Base-by-base conservation (phyloP, 148 eudicot genomes). In the Simmondsia chinensis region DNA sequence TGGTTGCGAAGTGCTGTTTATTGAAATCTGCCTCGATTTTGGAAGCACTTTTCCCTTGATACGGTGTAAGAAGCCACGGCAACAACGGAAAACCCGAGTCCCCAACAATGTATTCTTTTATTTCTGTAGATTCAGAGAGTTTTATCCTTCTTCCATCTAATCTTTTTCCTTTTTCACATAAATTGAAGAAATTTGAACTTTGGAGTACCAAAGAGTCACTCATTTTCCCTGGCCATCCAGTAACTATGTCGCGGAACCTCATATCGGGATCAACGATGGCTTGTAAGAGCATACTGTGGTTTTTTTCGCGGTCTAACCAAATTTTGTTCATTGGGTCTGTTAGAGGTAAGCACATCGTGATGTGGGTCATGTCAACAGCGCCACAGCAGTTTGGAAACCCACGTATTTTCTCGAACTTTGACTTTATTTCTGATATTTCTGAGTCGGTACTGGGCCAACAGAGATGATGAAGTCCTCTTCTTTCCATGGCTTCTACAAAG, bases 361-460 rank as follows among this genome's bases (percentile, higher is more conserved):
- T 74, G 45, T 91, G 95, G 18, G 88, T 85, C 11, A 68, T 79
- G 21, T 82, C 97, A 35, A 91, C 79, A 1, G 81, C 94, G 0
- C 95, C 97, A 31, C 88, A 85, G 46, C 95, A 91, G 44, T 85
- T 91, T 2, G 80, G 95, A 28, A 91, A 67, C 40, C 97, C 95
- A 51, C 68, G 59, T 4, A 85, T 76, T 39, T 66, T 74, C 59
- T 79, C 75, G 47, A 91, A 91, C 57, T 79, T 73, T 15, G 69
- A 37, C 48, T 91, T 85, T 25, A 85, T 76, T 17, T 70, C 21
- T 0, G 61, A 16, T 62, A 82, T 67, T 59, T 82, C 76, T 11
- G 60, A 53, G 43, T 77, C 74, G 2, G 52, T 74, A 8, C 69
- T 48, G 7, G 97, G 95, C 97, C 97, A 91, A 21, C 70, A 74